Base-by-base conservation (phyloP, 2,329 filamentous ascomycete species). In the Sporothrix protearum region DNA sequence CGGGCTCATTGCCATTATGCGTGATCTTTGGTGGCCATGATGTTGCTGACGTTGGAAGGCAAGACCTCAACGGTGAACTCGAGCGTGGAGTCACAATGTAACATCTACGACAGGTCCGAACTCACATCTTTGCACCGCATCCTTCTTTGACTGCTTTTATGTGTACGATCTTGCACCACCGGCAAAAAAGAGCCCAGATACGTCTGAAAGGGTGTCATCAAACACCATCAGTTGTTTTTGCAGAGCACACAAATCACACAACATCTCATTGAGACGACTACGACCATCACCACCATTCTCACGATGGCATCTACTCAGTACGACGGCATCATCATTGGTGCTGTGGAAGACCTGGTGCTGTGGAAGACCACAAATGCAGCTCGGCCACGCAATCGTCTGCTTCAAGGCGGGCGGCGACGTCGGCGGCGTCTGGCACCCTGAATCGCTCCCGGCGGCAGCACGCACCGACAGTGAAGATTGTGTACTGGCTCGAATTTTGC, bases 401-500 rank as follows among this genome's bases (percentile, higher is more conserved):
- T 85, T 94, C 59, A 92, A 94, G 78, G 85, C 84, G 1, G 87
- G 91, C 69, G 80, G 85, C 68, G 83, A 85, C 55, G 82, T 93
- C 10, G 92, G 92, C 12, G 92, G 92, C n/a, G 94, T 92, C 14
- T 95, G 92, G 92, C 87, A 87, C 76, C 86, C 93, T 71, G 94
- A 93, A 83, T 87, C 86, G 47, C 94, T 93, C 76, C 92, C 91
- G 0, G 90, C 92, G 39, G 87, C 94, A 71, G 87, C 94, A 71
- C 87, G 89, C 39, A 90, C 87, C 47, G 89, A 91, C 0, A 95
- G 91, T 88, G 84, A 90, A 66, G 90, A 90, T 91, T 91, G 82
- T 81, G 7, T 83, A 87, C 51, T 77, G 80, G 9, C 81, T 83
- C 70, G n/a, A 81, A 82, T 59, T 86, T 91, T 76, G 86, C 85